Evolutionary conservation across 106 monocot genomes (phyloP).

Genomic region (Vanilla planifolia): DNA sequence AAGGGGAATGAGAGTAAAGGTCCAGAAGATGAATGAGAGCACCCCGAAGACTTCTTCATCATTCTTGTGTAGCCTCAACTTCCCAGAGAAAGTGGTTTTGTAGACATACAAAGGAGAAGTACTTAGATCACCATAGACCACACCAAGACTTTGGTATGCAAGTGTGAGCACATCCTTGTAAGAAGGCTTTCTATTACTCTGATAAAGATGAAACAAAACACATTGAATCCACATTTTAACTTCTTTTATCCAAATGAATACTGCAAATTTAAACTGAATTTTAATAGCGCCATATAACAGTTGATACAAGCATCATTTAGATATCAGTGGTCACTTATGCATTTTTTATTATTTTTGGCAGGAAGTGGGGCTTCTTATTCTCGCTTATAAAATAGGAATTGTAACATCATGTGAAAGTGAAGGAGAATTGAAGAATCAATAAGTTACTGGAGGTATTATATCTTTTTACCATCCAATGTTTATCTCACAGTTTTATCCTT

Average conservation of each 20-base stretch:
- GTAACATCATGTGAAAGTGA: no score
- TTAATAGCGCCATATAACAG: no score
- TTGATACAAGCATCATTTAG: neutral
- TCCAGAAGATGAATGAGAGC: slow-evolving; percentile 77
- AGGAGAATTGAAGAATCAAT: no score
- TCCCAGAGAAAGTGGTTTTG: slow-evolving; percentile 73
- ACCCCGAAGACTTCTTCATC: slow-evolving; percentile 78
- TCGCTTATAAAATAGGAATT: no score
- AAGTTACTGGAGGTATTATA: no score
- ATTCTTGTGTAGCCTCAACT: slow-evolving; percentile 53
- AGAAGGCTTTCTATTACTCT: slow-evolving; percentile 25
- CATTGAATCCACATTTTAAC: neutral
- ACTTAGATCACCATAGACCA: slow-evolving; percentile 82
- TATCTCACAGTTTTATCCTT: no score
- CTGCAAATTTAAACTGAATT: neutral
- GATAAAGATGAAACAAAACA: slow-evolving; percentile 6
- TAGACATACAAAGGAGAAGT: slow-evolving; percentile 83
- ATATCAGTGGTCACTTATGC: no score
- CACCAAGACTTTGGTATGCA: slow-evolving; percentile 79
- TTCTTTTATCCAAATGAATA: neutral
- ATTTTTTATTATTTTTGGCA: no score
- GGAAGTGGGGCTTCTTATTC: no score
- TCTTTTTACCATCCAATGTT: no score
- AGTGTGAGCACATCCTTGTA: slow-evolving; percentile 44
- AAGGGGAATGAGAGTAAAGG: slow-evolving; percentile 66